These are phyloP conservation scores for Bipolaris sorokiniana DNA, from an alignment of 2,329 filamentous ascomycete species.

Conservation along the genomic window DNA sequence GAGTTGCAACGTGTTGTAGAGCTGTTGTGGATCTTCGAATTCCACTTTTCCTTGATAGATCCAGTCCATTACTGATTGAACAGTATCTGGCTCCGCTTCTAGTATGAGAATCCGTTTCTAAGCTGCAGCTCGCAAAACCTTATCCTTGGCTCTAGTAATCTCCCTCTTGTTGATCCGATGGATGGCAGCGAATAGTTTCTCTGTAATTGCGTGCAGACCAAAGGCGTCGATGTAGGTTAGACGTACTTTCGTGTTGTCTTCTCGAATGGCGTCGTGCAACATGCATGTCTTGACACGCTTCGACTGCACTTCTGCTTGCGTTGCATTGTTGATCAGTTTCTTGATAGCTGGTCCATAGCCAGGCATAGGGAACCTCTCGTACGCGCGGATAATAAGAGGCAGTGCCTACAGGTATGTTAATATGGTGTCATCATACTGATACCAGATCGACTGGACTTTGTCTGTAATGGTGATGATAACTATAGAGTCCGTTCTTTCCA, in stretches of 20 bases:
- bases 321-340: background rate
- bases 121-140: background rate
- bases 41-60: background rate
- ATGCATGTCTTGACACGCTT: background rate
- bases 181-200: background rate
- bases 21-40: background rate
- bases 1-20: background rate
- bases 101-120: background rate
- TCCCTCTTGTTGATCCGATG: conserved; percentile 11
- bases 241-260: background rate
- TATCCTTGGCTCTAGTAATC: background rate
- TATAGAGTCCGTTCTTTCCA: background rate
- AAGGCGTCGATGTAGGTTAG: background rate
- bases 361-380: background rate
- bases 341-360: background rate
- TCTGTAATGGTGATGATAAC: background rate
- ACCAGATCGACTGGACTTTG: too few species aligned
- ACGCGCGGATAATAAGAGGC: background rate
- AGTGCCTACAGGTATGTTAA: background rate
- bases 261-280: background rate
- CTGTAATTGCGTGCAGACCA: background rate
- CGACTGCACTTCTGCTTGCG: background rate
- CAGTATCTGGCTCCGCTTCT: background rate
- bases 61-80: background rate
- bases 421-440: background rate